Base-by-base conservation (phyloP, 371 early-diverging fungal genomes). In the Mucor velutinosus region DNA sequence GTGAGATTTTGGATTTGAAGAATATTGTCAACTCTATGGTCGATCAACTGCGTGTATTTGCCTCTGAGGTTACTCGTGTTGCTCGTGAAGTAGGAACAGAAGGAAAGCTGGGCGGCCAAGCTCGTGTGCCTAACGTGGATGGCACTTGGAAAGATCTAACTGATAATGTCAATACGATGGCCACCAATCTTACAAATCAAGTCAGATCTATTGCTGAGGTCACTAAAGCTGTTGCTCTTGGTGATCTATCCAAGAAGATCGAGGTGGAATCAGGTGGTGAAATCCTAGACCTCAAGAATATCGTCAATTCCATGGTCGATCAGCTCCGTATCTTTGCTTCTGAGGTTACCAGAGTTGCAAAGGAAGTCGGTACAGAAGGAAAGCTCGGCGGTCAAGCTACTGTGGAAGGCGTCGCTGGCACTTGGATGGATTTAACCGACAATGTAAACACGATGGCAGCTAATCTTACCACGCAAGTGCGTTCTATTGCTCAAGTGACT, bases 391-490 rank as follows among this genome's bases (percentile, higher is more conserved):
- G 35, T 10, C 35, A 35, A 10, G 35, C 35, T 10, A 35, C 35
- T 35, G 35, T 35, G 7, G 35, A 35, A 35, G 35, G 35, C 11
- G 35, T 35, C 10, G 35, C 35, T 35, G 91, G 91, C 21, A 87
- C 83, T 0, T 90, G 91, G 91, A 86, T 82, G 56, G 89, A 86
- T 32, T 69, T 89, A 15, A 91, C 91, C 0, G 84, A 86, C 33
- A 89, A 86, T 53, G 87, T 89, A 49, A 89, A 89, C 39, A 75
- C 76, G 65, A 70, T 89, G 90, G 90, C 90, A 0, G 57, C 79
- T 47, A 89, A 89, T 53, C 67, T 89, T 1, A 89, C 90, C 0
- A 75, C 81, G 7, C 90, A 90, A 66, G 88, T 89, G 3, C 66
- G 78, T 17, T 77, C 80, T 7, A 89, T 89, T 64, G 87, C 87